These are phyloP conservation scores for Astrothelium subdiscretum DNA, from an alignment of 495 filamentous ascomycete species.

Conservation along the genomic window DNA sequence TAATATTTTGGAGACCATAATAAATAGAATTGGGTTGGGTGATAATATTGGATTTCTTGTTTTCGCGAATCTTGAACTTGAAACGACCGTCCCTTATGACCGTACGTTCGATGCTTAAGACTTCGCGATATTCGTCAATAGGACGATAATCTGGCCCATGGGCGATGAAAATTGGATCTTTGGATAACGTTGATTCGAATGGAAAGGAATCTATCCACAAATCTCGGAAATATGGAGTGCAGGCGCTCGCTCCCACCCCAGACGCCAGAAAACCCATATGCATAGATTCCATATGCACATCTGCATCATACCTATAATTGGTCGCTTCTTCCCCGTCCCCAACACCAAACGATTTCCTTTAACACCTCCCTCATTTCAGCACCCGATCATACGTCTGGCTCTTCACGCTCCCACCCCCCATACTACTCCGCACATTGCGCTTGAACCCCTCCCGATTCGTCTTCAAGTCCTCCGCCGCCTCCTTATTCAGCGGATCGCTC, in stretches of 20 bases:
- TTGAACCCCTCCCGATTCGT: slow-evolving; percentile 76
- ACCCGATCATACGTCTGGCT: slow-evolving; percentile 66
- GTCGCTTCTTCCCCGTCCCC: too few species aligned
- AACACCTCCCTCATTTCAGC: slow-evolving; percentile 41
- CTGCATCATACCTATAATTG: background rate
- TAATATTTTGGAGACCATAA: too few species aligned
- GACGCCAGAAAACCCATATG: background rate
- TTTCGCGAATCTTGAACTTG: too few species aligned
- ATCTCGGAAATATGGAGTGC: background rate
- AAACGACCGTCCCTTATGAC: too few species aligned
- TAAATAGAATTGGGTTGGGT: too few species aligned
- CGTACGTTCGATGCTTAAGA: too few species aligned
- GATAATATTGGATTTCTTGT: too few species aligned
- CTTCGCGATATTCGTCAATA: too few species aligned
- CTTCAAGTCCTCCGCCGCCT: slow-evolving; percentile 87
- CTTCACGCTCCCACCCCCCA: slow-evolving; percentile 72
- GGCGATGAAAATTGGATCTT: background rate
- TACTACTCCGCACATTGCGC: slow-evolving; percentile 71
- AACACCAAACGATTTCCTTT: too few species aligned
- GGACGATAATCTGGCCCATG: background rate
- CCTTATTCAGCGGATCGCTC: slow-evolving; percentile 93
- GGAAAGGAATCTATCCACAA: background rate
- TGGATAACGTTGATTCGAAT: background rate
- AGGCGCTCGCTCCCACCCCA: background rate
- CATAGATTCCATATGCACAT: background rate